These are phyloP conservation scores for Epichloe gansuensis DNA, from an alignment of 2,329 filamentous ascomycete species.

Conservation along the genomic window DNA sequence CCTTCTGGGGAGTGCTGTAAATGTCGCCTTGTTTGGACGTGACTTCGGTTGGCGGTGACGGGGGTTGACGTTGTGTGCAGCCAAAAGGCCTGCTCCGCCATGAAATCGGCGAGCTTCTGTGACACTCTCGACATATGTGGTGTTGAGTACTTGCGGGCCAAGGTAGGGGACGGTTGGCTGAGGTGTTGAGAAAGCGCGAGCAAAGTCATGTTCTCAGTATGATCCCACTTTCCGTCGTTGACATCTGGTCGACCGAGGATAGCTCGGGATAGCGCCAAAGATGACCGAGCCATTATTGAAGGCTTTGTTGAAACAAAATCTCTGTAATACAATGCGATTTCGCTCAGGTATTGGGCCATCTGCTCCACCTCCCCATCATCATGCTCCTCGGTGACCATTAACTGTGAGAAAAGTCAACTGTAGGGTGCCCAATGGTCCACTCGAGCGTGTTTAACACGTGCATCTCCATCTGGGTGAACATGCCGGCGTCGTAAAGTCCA, in stretches of 20 bases:
- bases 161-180: slow-evolving; percentile 44
- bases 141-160: slow-evolving; percentile 48
- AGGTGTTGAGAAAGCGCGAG: slow-evolving; percentile 47
- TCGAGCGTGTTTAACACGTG: slow-evolving; percentile 95
- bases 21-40: slow-evolving; percentile 44
- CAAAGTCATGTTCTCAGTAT: slow-evolving; percentile 55
- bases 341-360: slow-evolving; percentile 87
- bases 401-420: slow-evolving; percentile 87
- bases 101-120: slow-evolving; percentile 44
- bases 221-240: slow-evolving; percentile 64
- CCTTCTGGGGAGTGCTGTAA: slow-evolving; percentile 72
- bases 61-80: slow-evolving; percentile 39
- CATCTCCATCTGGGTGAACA: slow-evolving; percentile 99
- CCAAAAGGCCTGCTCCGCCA: slow-evolving; percentile 47
- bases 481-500: slow-evolving; percentile 93
- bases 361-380: slow-evolving; percentile 82
- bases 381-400: slow-evolving; percentile 69
- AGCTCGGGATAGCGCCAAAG: slow-evolving; percentile 73
- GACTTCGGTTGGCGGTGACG: slow-evolving; percentile 46
- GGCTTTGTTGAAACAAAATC: slow-evolving; percentile 91
- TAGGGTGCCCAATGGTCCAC: slow-evolving; percentile 93
- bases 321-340: slow-evolving; percentile 91
- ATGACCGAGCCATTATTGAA: slow-evolving; percentile 80
- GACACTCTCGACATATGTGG: slow-evolving; percentile 41
- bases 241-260: slow-evolving; percentile 72